Conservation (phyloP, 2,329 filamentous ascomycete genomes). For the Orbilia javanica region DNA sequence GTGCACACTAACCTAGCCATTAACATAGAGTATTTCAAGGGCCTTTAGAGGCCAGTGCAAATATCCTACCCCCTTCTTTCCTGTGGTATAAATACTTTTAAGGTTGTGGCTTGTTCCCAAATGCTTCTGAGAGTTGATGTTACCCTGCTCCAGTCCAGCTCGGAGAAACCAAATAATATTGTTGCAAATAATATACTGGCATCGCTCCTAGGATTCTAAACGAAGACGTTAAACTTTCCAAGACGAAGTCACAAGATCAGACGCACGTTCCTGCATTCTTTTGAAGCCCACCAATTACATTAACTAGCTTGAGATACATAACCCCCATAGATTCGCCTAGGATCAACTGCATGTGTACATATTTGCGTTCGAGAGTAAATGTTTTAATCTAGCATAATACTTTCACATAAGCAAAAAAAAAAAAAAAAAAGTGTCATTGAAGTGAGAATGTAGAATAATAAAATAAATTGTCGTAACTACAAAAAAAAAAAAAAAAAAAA, state of each 20-base stretch:
- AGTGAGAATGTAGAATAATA: background rate
- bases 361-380: slow-evolving; percentile 13
- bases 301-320: slow-evolving; percentile 16
- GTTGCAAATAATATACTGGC: background rate
- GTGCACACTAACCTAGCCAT: slow-evolving; percentile 12
- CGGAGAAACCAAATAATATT: slow-evolving; percentile 8
- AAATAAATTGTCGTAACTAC: background rate
- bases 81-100: slow-evolving; percentile 1
- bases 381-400: background rate
- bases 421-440: background rate
- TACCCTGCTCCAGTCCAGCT: slow-evolving; percentile 4
- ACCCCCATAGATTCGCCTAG: slow-evolving; percentile 4
- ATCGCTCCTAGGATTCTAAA: background rate
- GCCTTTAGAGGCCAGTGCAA: background rate
- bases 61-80: background rate
- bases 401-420: background rate
- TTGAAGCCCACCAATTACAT: background rate
- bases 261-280: slow-evolving; percentile 55
- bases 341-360: background rate
- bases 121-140: slow-evolving; percentile 6
- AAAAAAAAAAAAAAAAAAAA: background rate
- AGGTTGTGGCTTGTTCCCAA: slow-evolving; percentile 38
- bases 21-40: background rate
- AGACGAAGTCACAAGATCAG: slow-evolving; percentile 46
- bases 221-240: slow-evolving; percentile 23